These are phyloP conservation scores for Cercospora sesami DNA, from an alignment of 2,329 filamentous ascomycete species.

Conservation along the genomic window DNA sequence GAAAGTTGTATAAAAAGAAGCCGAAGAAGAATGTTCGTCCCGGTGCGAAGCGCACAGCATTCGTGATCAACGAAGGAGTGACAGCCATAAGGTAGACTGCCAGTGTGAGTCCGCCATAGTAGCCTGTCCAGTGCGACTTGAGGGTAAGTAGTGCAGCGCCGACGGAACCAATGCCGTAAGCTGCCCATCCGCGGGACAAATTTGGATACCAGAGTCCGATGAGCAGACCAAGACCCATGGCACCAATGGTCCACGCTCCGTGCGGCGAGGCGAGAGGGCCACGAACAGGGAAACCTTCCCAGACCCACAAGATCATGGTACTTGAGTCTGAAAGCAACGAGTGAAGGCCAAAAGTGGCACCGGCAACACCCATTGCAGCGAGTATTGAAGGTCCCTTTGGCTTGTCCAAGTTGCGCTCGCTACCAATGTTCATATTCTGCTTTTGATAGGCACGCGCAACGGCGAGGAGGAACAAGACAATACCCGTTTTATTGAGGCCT, in stretches of 20 bases:
- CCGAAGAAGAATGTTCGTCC: slow-evolving; percentile 81
- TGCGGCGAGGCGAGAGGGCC: slow-evolving; percentile 89
- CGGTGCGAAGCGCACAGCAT: slow-evolving; percentile 74
- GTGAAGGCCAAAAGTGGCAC: slow-evolving; percentile 84
- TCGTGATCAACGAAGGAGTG: slow-evolving; percentile 70
- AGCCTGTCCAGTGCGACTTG: slow-evolving; percentile 82
- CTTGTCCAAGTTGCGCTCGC: slow-evolving; percentile 51
- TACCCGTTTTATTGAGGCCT: slow-evolving; percentile 84
- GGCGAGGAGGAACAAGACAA: slow-evolving; percentile 73
- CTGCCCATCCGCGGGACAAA: slow-evolving; percentile 73
- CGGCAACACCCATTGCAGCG: slow-evolving; percentile 75
- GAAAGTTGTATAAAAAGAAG: slow-evolving; percentile 87
- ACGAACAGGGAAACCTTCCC: slow-evolving; percentile 90
- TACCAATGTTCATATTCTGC: slow-evolving; percentile 52
- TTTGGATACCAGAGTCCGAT: slow-evolving; percentile 72
- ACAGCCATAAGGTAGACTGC: slow-evolving; percentile 81
- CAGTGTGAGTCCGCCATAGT: slow-evolving; percentile 74
- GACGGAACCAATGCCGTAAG: slow-evolving; percentile 73
- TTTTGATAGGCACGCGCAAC: slow-evolving; percentile 72
- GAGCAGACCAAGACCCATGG: slow-evolving; percentile 80
- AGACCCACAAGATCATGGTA: slow-evolving; percentile 98
- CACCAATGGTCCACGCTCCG: slow-evolving; percentile 79
- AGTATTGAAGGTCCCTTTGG: slow-evolving; percentile 68
- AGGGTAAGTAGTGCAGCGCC: slow-evolving; percentile 77
- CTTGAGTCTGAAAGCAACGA: slow-evolving; percentile 94